Base-by-base conservation (phyloP, 2,329 filamentous ascomycete species). In the Fusarium sarcochroum region DNA sequence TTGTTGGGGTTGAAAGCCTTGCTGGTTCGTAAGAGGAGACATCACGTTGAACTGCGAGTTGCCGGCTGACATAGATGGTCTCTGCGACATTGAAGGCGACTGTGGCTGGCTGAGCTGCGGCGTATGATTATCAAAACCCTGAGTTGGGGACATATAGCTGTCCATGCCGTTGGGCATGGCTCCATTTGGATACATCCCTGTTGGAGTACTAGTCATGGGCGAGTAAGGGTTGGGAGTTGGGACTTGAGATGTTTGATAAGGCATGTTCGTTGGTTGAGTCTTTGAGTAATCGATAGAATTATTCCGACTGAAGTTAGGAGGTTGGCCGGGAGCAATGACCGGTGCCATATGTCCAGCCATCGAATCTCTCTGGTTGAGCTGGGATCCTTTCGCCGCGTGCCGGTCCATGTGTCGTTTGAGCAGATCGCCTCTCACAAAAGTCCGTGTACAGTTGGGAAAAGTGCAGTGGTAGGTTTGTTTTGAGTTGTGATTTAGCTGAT, bases 401-500 rank as follows among this genome's bases (percentile, higher is more conserved):
- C 93, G 88, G 77, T 95, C 92, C 76, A 90, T 88, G 79, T 96
- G 93, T 41, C 93, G 90, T 75, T 96, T 91, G 76, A 96, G 94
- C 60, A 99, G 85, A 79, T 99, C 96, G 70, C 97, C 93, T 67
- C 96, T 90, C 59, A 98, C 95, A 81, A 98, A 99, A 32, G 92
- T 91, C 51, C 95, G 91, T 63, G 90, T 89, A 80, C 96, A 99
- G 76, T 94, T 93, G 20, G 93, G 93, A 74, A 94, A 97, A 76
- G 97, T 93, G 83, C 96, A 98, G 75, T 89, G 89, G 78, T 97
- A 98, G 56, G 97, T 97, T 77, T 97, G 93, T 81, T 98, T 98
- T 18, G 95, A 95, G 58, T 93, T 91, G 81, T 98, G 96, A 78
- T 99, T 99, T 71, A 98, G 82, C 81, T 98, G 94, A 80, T 98